Evolutionary conservation across 805 yeast genomes (phyloP), one percentile per base, ranked within the genome.

Genomic region (Saturnispora silvae): DNA sequence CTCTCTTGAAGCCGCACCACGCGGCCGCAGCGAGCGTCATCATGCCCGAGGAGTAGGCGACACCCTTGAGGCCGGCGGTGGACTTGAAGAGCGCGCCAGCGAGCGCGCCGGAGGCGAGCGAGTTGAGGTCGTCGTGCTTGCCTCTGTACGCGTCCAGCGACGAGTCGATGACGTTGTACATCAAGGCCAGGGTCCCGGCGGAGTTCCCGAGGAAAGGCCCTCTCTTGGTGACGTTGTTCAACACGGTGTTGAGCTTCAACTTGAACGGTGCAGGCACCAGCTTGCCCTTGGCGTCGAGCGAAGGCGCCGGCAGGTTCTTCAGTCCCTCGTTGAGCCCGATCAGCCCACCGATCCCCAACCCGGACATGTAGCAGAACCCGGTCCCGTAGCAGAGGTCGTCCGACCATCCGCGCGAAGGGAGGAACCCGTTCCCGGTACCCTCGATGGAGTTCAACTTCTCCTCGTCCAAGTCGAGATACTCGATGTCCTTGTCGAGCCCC

Each of bases 331-430:
- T 72, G 43, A 87, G 64, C 42, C 98, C 98, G 52, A 76, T 80
- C 11, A 77, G 62, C 42, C 98, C 98, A 61, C 98, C 98, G 31
- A 75, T 43, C 25, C 94, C 94, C 47, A 92, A 69, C 30, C 95
- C 94, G 23, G 81, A 49, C 48, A 92, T 68, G 57, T 92, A 92
- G 36, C 86, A 85, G 5, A 95, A 77, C 61, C 98, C 98, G 9
- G 97, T 81, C 49, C 98, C 98, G 61, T 92, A 92, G 71, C 96
- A 86, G 46, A 92, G 70, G 64, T 92, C 97, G 59, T 92, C 98
- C 13, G 86, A 73, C 94, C 96, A 92, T 50, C 94, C 95, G 64
- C 96, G 78, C n/a, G 94, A 81, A 20, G 98, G 96, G 45, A 92
- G 72, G 41, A 89, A 57, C 41, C 96, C 94, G 54, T 83, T 85